Percentiles rank a stretch among this genome's conserved stretches.
These are phyloP conservation scores for Sicyos baderoa DNA, from an alignment of 306 rosid species.

Conservation along the genomic window DNA sequence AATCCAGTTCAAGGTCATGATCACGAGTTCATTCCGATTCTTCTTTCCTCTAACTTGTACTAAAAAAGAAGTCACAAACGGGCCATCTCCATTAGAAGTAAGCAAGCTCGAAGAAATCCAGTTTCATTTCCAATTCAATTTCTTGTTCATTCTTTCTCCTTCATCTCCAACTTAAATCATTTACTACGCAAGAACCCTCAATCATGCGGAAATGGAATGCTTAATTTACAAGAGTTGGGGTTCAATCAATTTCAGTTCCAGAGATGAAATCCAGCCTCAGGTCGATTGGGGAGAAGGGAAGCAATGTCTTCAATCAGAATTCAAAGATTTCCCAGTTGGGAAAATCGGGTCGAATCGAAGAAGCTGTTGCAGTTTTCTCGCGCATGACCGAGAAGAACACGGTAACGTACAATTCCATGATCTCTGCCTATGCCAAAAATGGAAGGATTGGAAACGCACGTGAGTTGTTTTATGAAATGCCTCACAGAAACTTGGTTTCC, in stretches of 20 bases:
- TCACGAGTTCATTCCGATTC: too few relatives aligned
- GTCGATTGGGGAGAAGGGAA: slow-evolving; percentile 39
- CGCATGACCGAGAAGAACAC: slow-evolving; percentile 43
- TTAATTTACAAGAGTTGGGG: background rate
- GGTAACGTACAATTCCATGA: slow-evolving; percentile 79
- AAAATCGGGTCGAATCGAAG: slow-evolving; percentile 54
- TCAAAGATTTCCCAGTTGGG: slow-evolving; percentile 49
- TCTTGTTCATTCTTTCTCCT: background rate
- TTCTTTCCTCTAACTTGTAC: too few relatives aligned
- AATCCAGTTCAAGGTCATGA: too few relatives aligned
- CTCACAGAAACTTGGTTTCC: slow-evolving; percentile 51
- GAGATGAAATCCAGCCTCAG: slow-evolving; percentile 28
- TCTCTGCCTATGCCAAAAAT: slow-evolving; percentile 55
- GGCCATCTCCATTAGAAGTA: background rate
- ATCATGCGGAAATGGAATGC: background rate
- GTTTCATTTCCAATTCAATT: background rate
- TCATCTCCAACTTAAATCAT: background rate
- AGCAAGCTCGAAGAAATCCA: background rate
- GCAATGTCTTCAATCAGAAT: slow-evolving; percentile 42
- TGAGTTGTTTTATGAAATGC: slow-evolving; percentile 57
- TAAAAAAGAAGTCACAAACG: too few relatives aligned
- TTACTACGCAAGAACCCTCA: background rate
- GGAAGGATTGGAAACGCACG: slow-evolving; percentile 54
- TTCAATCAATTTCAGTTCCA: background rate
- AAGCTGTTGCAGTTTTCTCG: slow-evolving; percentile 50